phyloP scores from a whole-genome alignment of 2,329 filamentous ascomycete genomes.

The Pseudogymnoascus sp. region DNA sequence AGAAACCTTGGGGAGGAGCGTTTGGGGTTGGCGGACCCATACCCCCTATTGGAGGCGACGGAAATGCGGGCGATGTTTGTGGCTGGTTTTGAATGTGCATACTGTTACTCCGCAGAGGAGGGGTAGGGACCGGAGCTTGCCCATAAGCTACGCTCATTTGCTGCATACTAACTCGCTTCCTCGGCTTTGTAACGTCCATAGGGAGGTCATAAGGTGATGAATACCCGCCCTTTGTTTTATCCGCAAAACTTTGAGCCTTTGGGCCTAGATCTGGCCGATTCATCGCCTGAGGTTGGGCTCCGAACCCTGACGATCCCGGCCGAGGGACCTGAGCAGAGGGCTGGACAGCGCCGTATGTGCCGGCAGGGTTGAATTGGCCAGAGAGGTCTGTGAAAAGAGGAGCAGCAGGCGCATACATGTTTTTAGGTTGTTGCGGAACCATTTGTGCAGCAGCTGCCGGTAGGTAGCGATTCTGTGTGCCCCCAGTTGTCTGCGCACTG shows the following conservation, averaged over 20 bases:
- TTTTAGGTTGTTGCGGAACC: conserved; percentile 13
- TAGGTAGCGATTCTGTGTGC: conserved; percentile 22
- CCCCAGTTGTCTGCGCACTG: conserved; percentile 12
- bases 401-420: conserved; percentile 23
- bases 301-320: background rate
- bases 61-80: conserved; percentile 16
- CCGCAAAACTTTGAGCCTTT: conserved; percentile 74
- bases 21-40: conserved; percentile 11
- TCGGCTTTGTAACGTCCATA: conserved; percentile 71
- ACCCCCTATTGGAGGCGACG: conserved; percentile 18
- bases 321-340: background rate
- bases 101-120: conserved; percentile 26
- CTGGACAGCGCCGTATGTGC: conserved; percentile 16
- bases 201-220: conserved; percentile 92
- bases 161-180: conserved; percentile 54
- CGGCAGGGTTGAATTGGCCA: conserved; percentile 19
- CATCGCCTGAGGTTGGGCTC: conserved; percentile 25
- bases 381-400: conserved; percentile 27
- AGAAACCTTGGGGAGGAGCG: background rate
- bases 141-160: conserved; percentile 22
- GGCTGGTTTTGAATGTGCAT: conserved; percentile 19
- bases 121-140: conserved; percentile 16
- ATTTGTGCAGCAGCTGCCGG: conserved; percentile 18
- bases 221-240: conserved; percentile 87
- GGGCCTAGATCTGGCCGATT: conserved; percentile 36